Conservation (phyloP, 768 basidiomycete species). For the Hebeloma cylindrosporum region DNA sequence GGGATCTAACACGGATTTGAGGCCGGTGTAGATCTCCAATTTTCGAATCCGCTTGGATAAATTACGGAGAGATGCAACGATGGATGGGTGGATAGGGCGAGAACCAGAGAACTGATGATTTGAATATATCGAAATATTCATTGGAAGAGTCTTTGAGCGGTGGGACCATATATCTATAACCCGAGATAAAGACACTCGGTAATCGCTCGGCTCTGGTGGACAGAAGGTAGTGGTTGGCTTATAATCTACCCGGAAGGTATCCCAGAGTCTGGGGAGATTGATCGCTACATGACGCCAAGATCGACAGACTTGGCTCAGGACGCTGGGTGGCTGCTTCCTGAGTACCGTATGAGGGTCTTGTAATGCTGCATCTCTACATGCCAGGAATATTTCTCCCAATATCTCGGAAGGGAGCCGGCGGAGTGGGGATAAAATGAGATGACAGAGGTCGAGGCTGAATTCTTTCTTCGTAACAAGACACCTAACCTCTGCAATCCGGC, state of each 20-base stretch:
- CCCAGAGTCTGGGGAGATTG: not conserved
- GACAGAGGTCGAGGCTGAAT: not conserved
- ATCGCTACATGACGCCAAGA: not conserved
- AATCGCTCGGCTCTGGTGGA: not conserved
- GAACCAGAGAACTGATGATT: not conserved
- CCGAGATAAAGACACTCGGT: not conserved
- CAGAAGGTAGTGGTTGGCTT: not conserved
- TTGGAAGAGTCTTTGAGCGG: not conserved
- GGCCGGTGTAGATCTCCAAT: not conserved
- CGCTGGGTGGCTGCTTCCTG: not conserved
- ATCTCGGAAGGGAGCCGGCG: not conserved
- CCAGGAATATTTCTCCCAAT: not conserved
- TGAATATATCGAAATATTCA: not conserved
- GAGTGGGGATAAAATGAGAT: not conserved
- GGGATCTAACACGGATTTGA: not conserved
- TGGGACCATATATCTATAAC: not conserved
- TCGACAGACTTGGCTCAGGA: constrained; percentile 2
- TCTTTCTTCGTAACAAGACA: not conserved
- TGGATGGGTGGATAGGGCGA: not conserved
- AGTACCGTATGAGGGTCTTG: too few relatives aligned
- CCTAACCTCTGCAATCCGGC: not conserved
- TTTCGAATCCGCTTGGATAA: not conserved
- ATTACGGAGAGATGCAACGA: not conserved
- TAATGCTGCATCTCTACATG: too few relatives aligned
- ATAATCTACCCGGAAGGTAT: not conserved